Evolutionary conservation across 495 filamentous ascomycete genomes (phyloP), one percentile per base, ranked within the genome.

Genomic region (Parathielavia hyrcaniae): DNA sequence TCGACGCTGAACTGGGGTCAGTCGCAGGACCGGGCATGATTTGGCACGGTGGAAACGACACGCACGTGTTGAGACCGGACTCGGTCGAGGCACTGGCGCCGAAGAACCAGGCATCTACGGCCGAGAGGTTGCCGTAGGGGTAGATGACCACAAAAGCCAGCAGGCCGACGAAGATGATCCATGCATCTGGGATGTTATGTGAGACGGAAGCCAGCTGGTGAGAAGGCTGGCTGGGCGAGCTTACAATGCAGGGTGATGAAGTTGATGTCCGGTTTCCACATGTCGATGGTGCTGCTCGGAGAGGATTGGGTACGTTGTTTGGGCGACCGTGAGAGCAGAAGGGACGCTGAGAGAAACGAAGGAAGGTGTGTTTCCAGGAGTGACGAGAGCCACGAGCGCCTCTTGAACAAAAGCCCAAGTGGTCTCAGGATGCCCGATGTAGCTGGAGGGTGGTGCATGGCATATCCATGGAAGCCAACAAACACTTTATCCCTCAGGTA

Each of bases 91-190:
- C 58, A 50, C 73, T 75, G 45, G 67, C 73, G 10, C 75, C 74
- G 19, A 77, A 76, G 53, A 76, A 76, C 61, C 69, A 77, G 19
- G 74, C 70, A 61, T 77, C 75, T 22, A 74, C 60, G 1, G 71
- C 69, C 34, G 59, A 61, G 22, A 77, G 35, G 53, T 76, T 77
- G 32, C 73, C 73, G 58, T 71, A 72, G 3, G 73, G 75, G 30
- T 66, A 68, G 52, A 77, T 47, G 45, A 77, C 65, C 13, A 70
- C 61, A 19, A 76, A 41, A 12, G 67, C 70, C 13, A 73, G 54
- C 23, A 77, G 40, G 23, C 71, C 60, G 26, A 71, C 60, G 22
- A 59, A 59, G 44, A 76, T 63, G 32, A 76, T 72, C 60, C 67
- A 76, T 23, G 69, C 63, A 61, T 76, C 73, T 76, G 50, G 6